Evolutionary conservation across 805 yeast genomes (phyloP).

Genomic region (Ogataea corticis): DNA sequence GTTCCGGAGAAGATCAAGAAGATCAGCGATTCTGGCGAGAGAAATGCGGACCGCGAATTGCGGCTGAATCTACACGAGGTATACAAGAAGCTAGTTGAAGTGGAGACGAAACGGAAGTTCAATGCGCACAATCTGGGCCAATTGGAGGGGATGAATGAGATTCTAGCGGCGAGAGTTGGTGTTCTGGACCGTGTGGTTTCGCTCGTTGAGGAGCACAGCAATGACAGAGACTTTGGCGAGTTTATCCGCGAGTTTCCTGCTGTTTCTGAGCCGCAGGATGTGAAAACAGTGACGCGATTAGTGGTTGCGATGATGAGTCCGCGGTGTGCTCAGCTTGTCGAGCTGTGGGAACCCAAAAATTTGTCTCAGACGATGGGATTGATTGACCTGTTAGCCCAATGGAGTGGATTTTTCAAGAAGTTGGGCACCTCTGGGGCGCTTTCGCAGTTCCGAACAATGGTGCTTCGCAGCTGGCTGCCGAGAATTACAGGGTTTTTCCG

Average conservation of each 20-base stretch:
- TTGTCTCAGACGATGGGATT: slow-evolving; percentile 31
- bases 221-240: slow-evolving; percentile 1
- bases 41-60: slow-evolving; percentile 15
- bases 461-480: slow-evolving; percentile 39
- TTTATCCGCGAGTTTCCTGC: slow-evolving; percentile 3
- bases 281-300: slow-evolving; percentile 13
- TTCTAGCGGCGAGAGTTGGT: slow-evolving; percentile 8
- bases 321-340: slow-evolving; percentile 19
- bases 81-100: slow-evolving; percentile 9
- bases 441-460: slow-evolving; percentile 36
- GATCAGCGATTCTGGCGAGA: slow-evolving; percentile 31
- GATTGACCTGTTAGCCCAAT: slow-evolving; percentile 30
- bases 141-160: slow-evolving; percentile 2
- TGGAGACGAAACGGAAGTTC: slow-evolving; percentile 15
- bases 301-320: slow-evolving; percentile 26
- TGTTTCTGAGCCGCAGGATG: slow-evolving; percentile 10
- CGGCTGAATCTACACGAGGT: slow-evolving; percentile 21
- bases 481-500: slow-evolving; percentile 30
- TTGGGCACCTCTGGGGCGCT: slow-evolving; percentile 8
- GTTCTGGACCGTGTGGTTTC: background rate
- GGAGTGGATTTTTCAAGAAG: slow-evolving; percentile 24
- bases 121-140: slow-evolving; percentile 18
- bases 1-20: slow-evolving; percentile 41
- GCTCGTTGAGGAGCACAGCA: background rate
- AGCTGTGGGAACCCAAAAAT: slow-evolving; percentile 40